A percentile compares a stretch with the other conserved stretches of the same genome.
Evolutionary conservation across 208 protist species (phyloP).

Genomic region (Leishmania arabica): DNA sequence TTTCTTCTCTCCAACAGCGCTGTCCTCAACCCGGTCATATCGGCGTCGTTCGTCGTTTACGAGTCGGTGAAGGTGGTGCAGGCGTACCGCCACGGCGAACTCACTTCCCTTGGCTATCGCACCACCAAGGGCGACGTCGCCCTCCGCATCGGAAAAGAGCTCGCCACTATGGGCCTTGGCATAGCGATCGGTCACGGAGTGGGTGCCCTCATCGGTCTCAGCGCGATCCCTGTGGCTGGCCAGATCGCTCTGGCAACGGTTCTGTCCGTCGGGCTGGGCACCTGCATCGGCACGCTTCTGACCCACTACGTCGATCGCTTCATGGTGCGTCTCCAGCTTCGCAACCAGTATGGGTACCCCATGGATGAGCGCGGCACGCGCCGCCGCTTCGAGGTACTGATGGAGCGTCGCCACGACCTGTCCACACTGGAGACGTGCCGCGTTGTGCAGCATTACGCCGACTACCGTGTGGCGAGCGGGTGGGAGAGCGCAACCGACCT

Average conservation of each 20-base stretch:
- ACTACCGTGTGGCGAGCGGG: conserved; percentile 76
- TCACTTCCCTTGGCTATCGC: conserved; percentile 61
- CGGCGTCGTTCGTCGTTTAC: conserved; percentile 59
- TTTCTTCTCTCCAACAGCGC: conserved; percentile 53
- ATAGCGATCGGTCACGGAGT: conserved; percentile 65
- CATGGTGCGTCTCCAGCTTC: conserved; percentile 57
- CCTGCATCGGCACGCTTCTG: conserved; percentile 58
- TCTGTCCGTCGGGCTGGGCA: conserved; percentile 57
- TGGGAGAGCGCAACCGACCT: conserved; percentile 74
- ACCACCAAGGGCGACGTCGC: conserved; percentile 57
- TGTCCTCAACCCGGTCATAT: conserved; percentile 54
- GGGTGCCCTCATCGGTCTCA: conserved; percentile 56
- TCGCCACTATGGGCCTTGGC: conserved; percentile 55
- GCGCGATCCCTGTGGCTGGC: conserved; percentile 57
- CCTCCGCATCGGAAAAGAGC: conserved; percentile 56
- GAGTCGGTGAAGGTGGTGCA: conserved; percentile 50
- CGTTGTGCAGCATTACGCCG: conserved; percentile 75
- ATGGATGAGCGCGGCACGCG: conserved; percentile 50
- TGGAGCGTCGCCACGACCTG: conserved; percentile 62
- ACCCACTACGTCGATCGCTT: conserved; percentile 74
- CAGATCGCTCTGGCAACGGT: conserved; percentile 58
- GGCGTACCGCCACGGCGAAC: conserved; percentile 54
- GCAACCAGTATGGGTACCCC: conserved; percentile 67
- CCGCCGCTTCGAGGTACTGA: conserved; percentile 60
- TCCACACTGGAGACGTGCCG: conserved; percentile 62